Conservation (phyloP, 768 basidiomycete species). For the Leccinum uliginosum region DNA sequence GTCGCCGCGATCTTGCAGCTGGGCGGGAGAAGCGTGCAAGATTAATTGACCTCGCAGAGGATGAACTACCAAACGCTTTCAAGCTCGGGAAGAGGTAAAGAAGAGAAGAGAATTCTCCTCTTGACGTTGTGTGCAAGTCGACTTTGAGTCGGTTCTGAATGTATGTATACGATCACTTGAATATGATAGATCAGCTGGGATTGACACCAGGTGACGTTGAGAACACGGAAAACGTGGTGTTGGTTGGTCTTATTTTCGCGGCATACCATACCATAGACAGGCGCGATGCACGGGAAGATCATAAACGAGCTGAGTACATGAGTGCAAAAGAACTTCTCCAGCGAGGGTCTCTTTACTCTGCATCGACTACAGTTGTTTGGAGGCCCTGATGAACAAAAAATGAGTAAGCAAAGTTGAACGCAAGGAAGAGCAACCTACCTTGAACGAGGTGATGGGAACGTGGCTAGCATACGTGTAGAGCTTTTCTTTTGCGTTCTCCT, state of each 20-base stretch:
- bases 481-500: slow-evolving; percentile 98
- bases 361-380: slow-evolving; percentile 77
- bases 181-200: neutral
- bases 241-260: slow-evolving; percentile 15
- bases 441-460: slow-evolving; percentile 76
- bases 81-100: neutral
- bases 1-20: too few species aligned
- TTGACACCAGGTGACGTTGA: neutral
- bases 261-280: slow-evolving; percentile 24
- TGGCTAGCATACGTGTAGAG: slow-evolving; percentile 88
- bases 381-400: slow-evolving; percentile 54
- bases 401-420: slow-evolving; percentile 3
- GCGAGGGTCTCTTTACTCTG: slow-evolving; percentile 48
- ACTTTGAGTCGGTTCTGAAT: neutral
- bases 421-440: slow-evolving; percentile 49
- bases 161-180: neutral
- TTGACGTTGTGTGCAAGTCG: neutral
- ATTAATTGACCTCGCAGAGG: neutral
- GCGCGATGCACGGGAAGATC: slow-evolving; percentile 23
- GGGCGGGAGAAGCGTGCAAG: neutral
- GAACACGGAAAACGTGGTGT: neutral
- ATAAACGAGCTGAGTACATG: slow-evolving; percentile 18
- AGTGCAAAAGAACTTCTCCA: slow-evolving; percentile 9
- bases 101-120: neutral
- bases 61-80: slow-evolving; percentile 1